Conservation (phyloP, 306 rosid genomes). For the Medicago arabica region DNA sequence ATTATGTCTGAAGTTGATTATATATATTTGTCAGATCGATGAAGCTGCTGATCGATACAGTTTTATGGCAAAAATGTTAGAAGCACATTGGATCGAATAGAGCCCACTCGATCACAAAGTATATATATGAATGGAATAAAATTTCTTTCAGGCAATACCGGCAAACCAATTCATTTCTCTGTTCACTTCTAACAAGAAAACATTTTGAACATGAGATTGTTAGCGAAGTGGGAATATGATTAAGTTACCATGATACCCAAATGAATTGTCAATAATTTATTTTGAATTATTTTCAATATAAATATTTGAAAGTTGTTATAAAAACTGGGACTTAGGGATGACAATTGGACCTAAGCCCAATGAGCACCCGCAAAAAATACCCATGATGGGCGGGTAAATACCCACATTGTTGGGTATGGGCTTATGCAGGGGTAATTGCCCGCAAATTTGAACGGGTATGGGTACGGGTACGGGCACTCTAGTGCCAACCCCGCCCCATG, state of each 20-base stretch:
- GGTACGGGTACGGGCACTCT: too few species aligned
- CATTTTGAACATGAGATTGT: conserved; percentile 14
- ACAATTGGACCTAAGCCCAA: too few species aligned
- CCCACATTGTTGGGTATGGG: too few species aligned
- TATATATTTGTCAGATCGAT: conserved; percentile 47
- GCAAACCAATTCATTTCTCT: not conserved
- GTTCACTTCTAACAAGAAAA: not conserved
- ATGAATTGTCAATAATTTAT: conserved; percentile 29
- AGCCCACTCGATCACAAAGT: conserved; percentile 8
- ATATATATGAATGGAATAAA: not conserved
- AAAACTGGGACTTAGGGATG: too few species aligned
- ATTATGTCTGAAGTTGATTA: conserved; percentile 15
- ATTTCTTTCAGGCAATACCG: conserved; percentile 9
- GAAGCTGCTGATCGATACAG: conserved; percentile 56
- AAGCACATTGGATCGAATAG: conserved; percentile 50
- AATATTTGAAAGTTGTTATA: not conserved
- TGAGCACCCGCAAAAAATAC: too few species aligned
- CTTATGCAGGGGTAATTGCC: too few species aligned
- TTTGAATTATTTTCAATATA: not conserved
- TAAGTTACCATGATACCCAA: not conserved
- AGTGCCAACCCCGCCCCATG: too few species aligned
- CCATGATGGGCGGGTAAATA: too few species aligned
- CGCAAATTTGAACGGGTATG: too few species aligned
- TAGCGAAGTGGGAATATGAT: not conserved
- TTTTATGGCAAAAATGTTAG: conserved; percentile 56